Conservation (phyloP, 768 basidiomycete genomes). For the Tulasnella calospora region DNA sequence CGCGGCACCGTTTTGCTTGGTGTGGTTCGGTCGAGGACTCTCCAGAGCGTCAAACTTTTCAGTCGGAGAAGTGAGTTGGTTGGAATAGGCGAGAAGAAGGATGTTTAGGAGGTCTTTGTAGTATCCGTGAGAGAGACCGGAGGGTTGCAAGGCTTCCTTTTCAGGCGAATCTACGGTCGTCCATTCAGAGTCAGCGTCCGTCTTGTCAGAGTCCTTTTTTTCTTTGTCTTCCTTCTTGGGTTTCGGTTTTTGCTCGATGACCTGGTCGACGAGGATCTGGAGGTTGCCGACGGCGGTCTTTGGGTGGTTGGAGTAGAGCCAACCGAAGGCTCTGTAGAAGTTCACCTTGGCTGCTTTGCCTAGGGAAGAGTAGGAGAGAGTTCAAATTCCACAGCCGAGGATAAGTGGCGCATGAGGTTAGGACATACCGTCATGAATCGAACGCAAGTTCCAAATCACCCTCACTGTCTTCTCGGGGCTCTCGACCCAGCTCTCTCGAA, state of each 20-base stretch:
- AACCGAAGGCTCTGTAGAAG: constrained; percentile 59
- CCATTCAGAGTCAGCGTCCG: constrained; percentile 10
- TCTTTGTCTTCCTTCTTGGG: constrained; percentile 29
- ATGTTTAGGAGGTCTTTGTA: constrained; percentile 75
- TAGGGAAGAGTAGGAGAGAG: neutral
- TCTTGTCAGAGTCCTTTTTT: constrained; percentile 17
- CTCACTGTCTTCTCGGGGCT: constrained; percentile 55
- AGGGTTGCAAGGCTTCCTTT: constrained; percentile 27
- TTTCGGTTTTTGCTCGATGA: constrained; percentile 40
- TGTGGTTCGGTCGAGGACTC: constrained; percentile 15
- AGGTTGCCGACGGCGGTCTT: constrained; percentile 64
- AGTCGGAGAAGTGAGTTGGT: constrained; percentile 40
- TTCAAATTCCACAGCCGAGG: neutral
- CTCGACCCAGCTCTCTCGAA: constrained; percentile 53
- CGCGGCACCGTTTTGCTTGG: neutral
- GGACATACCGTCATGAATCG: constrained; percentile 57
- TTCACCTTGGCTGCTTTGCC: constrained; percentile 51
- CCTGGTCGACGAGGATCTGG: constrained; percentile 48
- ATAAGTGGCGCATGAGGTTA: neutral
- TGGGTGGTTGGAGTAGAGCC: constrained; percentile 65
- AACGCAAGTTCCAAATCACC: constrained; percentile 63
- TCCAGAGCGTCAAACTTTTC: constrained; percentile 25
- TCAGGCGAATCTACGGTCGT: constrained; percentile 26
- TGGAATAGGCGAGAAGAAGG: constrained; percentile 53
- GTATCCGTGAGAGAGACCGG: constrained; percentile 50